Evolutionary conservation across 768 basidiomycete genomes (phyloP), one percentile per base, ranked within the genome.

Genomic region (Russula foetens): DNA sequence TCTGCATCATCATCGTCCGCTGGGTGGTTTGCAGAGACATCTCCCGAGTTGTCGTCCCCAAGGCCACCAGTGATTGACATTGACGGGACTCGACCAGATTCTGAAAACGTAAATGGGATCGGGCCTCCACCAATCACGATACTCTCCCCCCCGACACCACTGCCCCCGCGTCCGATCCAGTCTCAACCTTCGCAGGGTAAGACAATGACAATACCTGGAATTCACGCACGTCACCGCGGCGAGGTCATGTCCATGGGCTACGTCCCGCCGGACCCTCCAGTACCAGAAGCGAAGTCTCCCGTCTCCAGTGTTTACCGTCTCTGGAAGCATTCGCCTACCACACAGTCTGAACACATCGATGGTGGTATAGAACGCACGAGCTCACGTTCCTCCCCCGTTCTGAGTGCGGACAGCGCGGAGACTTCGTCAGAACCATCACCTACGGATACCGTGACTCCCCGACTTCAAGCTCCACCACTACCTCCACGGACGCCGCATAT

Each of bases 211-310:
- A 92, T 93, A 63, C 91, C 91, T 9, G 88, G 89, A 2, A 93
- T 93, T 61, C 90, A 92, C 67, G 89, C 83, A 3, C 88, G 84
- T 66, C 86, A 92, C 68, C 83, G 82, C n/a, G 88, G 87, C 9
- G 89, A 92, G 62, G 82, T 92, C 45, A 89, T 90, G 84, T 86
- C 90, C 4, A 79, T 93, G 79, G 91, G 91, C 12, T 85, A 88
- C 67, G 81, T 82, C 58, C 83, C 86, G 12, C 76, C 79, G 2
- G 63, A 69, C 26, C 77, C 80, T 5, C 72, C 75, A 46, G 68
- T 74, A 17, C 49, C 67, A 6, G 66, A 67, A 15, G 69, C 63
- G 51, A 81, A 81, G 70, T 77, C 78, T 9, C 80, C 82, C 23
- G 82, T 88, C 35, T 84, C 84, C 70, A 81, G 77, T 59, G 79